Base-by-base conservation (phyloP, 192 early-diverging fungal genomes). In the Coemansia sp. region DNA sequence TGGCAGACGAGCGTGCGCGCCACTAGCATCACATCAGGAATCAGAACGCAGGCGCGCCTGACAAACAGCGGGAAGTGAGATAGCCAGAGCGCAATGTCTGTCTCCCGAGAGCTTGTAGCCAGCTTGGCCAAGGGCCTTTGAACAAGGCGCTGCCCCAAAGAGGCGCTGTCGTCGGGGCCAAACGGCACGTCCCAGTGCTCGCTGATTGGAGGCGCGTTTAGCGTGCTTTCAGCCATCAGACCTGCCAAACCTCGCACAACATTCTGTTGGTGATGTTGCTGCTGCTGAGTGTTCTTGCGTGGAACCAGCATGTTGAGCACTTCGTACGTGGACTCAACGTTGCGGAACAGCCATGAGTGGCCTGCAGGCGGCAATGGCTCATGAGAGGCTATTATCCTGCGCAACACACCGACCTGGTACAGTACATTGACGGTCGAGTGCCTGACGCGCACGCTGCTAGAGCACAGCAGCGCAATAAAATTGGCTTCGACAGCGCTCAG, bases 1-100 rank as follows among this genome's bases (percentile, higher is more conserved):
- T 67, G 71, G 48, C 71, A 70, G 17, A 74, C 77, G 15, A 67
- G 41, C 11, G 65, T 60, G 3, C 77, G 54, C 18, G 77, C 41
- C 19, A 73, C 42, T 17, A 64, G 32, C 53, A 73, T 72, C 22
- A 67, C 72, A 9, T 75, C 53, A 2, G 75, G 67, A 10, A 78
- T 56, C 22, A 72, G 64, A 27, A 35, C 30, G 9, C 67, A 57
- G 19, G 73, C 71, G 2, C 69, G 64, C 30, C 63, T 46, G 9
- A 75, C 50, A 58, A 79, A 66, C 34, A 26, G 32, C 14, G 72
- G 48, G 14, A 79, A 59, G 22, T 58, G 43, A 19, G 41, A 33
- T 18, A 46, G 24, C 78, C 78, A 79, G 15, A 71, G n/a, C 9
- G 33, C 35, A 18, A 51, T 24, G 39, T 79, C 67, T 0, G 39